Percentiles rank a stretch among this genome's conserved stretches.
Conservation (phyloP, 768 basidiomycete genomes). For the Tremella mesenterica region DNA sequence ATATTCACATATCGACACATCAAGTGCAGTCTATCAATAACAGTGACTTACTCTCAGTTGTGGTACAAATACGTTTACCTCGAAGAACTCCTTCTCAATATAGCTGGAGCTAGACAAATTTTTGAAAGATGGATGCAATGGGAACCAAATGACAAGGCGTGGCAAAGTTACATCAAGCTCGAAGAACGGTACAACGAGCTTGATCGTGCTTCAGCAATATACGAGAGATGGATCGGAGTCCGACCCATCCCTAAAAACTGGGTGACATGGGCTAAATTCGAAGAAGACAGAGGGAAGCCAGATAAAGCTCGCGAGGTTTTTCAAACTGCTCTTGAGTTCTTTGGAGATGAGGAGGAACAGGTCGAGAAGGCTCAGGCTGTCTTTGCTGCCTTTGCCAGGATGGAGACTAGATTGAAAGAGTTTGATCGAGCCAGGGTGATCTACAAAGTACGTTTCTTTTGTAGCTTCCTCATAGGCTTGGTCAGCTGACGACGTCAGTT, state of each 20-base stretch:
- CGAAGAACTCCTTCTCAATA: slow-evolving; percentile 91
- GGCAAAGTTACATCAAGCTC: slow-evolving; percentile 99
- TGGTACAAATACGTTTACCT: slow-evolving; percentile 99
- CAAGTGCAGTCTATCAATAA: background rate
- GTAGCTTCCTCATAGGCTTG: too few species aligned
- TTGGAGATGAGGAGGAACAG: slow-evolving; percentile 72
- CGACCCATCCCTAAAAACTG: slow-evolving; percentile 58
- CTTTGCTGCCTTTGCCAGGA: slow-evolving; percentile 86
- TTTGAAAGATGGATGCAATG: slow-evolving; percentile 99
- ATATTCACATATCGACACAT: too few species aligned
- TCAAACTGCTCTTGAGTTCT: slow-evolving; percentile 82
- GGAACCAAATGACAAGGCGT: slow-evolving; percentile 99
- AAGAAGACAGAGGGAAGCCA: slow-evolving; percentile 54
- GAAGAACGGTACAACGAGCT: slow-evolving; percentile 86
- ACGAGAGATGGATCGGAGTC: slow-evolving; percentile 57
- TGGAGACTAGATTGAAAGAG: slow-evolving; percentile 94
- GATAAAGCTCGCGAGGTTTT: slow-evolving; percentile 78
- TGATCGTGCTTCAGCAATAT: slow-evolving; percentile 84
- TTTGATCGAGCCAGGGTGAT: slow-evolving; percentile 93
- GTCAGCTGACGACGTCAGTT: slow-evolving; percentile 53
- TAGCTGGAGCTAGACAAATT: slow-evolving; percentile 90
- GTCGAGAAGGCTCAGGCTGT: slow-evolving; percentile 85
- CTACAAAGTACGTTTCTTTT: slow-evolving; percentile 71
- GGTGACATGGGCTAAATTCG: slow-evolving; percentile 61
- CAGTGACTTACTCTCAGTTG: slow-evolving; percentile 51